These are phyloP conservation scores for Fusarium nygamai DNA, from an alignment of 2,329 filamentous ascomycete species.

Conservation along the genomic window DNA sequence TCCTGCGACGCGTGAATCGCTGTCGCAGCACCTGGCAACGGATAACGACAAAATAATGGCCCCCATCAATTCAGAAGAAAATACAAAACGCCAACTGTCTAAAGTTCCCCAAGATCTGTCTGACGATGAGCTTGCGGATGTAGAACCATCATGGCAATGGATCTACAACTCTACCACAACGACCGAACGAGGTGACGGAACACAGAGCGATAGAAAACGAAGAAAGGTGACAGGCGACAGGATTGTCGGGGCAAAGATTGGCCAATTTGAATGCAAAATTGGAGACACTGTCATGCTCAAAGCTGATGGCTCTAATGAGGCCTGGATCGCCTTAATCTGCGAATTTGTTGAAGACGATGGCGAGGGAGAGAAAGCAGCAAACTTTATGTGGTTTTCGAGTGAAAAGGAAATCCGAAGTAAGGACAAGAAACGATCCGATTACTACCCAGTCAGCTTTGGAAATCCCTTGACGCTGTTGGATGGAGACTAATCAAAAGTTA, in stretches of 20 bases:
- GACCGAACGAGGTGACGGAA: constrained; percentile 39
- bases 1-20: constrained; percentile 44
- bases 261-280: constrained; percentile 79
- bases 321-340: constrained; percentile 91
- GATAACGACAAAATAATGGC: constrained; percentile 39
- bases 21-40: constrained; percentile 6
- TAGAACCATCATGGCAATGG: constrained; percentile 83
- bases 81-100: constrained; percentile 26
- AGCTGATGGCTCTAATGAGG: constrained; percentile 84
- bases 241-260: constrained; percentile 86
- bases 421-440: constrained; percentile 83
- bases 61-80: constrained; percentile 31
- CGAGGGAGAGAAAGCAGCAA: constrained; percentile 74
- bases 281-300: constrained; percentile 90
- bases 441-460: constrained; percentile 65
- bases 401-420: constrained; percentile 89
- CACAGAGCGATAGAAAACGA: constrained; percentile 48
- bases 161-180: constrained; percentile 64
- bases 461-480: not conserved
- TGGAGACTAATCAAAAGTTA: not conserved
- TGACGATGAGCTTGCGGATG: constrained; percentile 83
- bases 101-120: constrained; percentile 68
- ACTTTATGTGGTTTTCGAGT: constrained; percentile 96
- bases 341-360: constrained; percentile 81
- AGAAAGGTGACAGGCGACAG: constrained; percentile 51